Conservation (phyloP, 108 stramenopile genomes). For the Fragilaria crotonensis region DNA sequence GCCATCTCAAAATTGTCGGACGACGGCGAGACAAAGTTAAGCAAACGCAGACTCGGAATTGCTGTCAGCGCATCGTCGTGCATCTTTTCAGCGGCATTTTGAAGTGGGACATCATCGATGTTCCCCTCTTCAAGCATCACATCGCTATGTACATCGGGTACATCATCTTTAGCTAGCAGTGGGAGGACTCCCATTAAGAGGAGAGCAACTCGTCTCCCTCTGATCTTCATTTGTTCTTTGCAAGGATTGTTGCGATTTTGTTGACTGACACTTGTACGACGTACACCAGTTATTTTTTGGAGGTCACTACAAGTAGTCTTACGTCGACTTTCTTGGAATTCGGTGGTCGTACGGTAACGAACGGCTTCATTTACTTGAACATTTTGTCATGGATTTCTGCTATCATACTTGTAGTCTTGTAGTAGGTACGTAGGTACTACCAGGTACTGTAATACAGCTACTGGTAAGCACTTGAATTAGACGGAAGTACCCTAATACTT, state of each 20-base stretch:
- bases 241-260: neutral
- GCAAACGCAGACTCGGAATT: neutral
- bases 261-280: neutral
- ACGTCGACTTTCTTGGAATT: neutral
- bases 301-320: neutral
- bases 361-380: neutral
- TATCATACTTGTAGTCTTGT: neutral
- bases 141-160: neutral
- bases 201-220: constrained; percentile 18
- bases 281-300: neutral
- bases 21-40: neutral
- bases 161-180: constrained; percentile 19
- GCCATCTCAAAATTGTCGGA: neutral
- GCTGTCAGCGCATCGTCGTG: constrained; percentile 12
- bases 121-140: constrained; percentile 1
- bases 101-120: constrained; percentile 4
- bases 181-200: constrained; percentile 24
- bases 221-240: constrained; percentile 11
- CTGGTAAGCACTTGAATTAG: no score
- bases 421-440: neutral
- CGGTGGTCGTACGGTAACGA: neutral
- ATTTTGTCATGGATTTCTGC: neutral
- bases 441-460: no score
- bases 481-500: no score
- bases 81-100: constrained; percentile 11